Percentiles rank a stretch among this genome's conserved stretches.
Conservation (phyloP, 768 basidiomycete species). For the Lactarius quietus region DNA sequence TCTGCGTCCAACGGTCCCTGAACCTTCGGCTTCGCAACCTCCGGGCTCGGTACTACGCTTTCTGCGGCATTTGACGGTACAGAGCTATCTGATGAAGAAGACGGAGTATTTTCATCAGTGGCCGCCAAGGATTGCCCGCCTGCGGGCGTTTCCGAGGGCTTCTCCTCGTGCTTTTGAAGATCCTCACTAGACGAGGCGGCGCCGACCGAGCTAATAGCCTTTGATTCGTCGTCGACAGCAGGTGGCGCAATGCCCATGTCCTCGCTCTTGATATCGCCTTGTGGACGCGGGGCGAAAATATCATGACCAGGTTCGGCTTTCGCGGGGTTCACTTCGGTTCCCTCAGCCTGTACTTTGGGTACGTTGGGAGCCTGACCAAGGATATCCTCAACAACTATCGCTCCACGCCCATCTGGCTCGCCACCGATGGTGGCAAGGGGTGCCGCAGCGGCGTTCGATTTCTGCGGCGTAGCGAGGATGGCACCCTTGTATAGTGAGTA, state of each 20-base stretch:
- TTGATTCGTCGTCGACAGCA: conserved; percentile 13
- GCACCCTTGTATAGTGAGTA: conserved; percentile 52
- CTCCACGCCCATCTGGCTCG: conserved; percentile 49
- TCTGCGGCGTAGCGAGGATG: conserved; percentile 38
- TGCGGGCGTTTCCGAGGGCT: not conserved
- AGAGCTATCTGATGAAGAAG: not conserved
- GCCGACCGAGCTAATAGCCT: conserved; percentile 13
- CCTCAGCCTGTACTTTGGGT: conserved; percentile 27
- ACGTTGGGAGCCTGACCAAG: conserved; percentile 28
- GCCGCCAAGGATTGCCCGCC: conserved; percentile 5
- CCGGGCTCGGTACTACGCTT: not conserved
- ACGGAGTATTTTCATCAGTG: not conserved
- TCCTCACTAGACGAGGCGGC: not conserved
- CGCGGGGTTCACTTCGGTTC: conserved; percentile 42
- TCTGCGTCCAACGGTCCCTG: conserved; percentile 33
- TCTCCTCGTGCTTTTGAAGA: conserved; percentile 6
- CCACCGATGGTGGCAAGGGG: conserved; percentile 49
- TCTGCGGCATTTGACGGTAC: not conserved
- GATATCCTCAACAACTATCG: conserved; percentile 51
- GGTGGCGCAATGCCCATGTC: not conserved
- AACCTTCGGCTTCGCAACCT: conserved; percentile 15
- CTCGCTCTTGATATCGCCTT: conserved; percentile 48
- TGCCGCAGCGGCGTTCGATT: conserved; percentile 28
- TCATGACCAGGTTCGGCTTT: conserved; percentile 72
- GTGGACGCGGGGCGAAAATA: conserved; percentile 56